These are phyloP conservation scores for Coemansia sp. DNA, from an alignment of 192 early-diverging fungal genomes.

Conservation along the genomic window DNA sequence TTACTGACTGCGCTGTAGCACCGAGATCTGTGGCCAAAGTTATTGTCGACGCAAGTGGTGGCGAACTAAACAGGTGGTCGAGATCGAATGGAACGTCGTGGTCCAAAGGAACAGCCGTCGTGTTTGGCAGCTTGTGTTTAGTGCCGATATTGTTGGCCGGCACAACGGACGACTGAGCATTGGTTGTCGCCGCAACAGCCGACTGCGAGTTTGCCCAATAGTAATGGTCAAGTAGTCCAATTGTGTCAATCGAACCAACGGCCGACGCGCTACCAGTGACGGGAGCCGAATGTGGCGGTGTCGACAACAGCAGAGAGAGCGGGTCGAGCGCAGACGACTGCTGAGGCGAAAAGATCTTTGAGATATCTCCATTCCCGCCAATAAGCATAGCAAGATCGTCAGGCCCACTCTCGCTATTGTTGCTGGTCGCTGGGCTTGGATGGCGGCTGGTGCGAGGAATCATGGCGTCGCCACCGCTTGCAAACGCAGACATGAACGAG, in stretches of 20 bases:
- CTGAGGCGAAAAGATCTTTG: not conserved
- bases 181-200: not conserved
- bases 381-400: conserved; percentile 33
- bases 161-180: not conserved
- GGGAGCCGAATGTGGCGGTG: conserved; percentile 16
- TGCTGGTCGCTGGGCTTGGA: conserved; percentile 29
- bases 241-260: not conserved
- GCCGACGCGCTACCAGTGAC: not conserved
- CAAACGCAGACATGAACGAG: not conserved
- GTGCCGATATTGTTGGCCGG: conserved; percentile 6
- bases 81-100: conserved; percentile 21
- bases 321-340: conserved; percentile 23
- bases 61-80: conserved; percentile 17
- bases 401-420: conserved; percentile 36
- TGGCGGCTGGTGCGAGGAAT: conserved; percentile 37
- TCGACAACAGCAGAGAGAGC: conserved; percentile 37
- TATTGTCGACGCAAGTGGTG: not conserved
- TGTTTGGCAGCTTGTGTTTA: not conserved
- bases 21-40: not conserved
- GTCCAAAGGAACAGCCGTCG: not conserved
- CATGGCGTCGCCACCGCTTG: conserved; percentile 25
- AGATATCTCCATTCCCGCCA: conserved; percentile 1
- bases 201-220: conserved; percentile 19
- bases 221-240: conserved; percentile 9
- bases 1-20: not conserved